Percentiles rank a stretch among this genome's conserved stretches.
These are phyloP conservation scores for Pisolithus albus DNA, from an alignment of 768 basidiomycete species.

Conservation along the genomic window DNA sequence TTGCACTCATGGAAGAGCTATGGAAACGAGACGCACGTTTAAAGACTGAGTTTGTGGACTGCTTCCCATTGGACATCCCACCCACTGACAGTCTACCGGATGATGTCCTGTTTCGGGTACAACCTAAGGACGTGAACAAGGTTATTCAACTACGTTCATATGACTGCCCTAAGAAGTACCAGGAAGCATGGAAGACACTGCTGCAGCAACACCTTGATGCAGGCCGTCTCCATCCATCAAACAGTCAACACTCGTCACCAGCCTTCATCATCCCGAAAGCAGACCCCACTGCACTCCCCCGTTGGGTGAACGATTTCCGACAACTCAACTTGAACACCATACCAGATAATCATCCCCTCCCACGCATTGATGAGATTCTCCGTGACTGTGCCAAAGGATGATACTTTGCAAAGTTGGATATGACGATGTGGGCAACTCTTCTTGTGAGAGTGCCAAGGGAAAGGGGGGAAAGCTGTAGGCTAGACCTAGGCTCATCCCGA, in stretches of 20 bases:
- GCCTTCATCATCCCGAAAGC: constrained; percentile 24
- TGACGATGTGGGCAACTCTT: too few species aligned
- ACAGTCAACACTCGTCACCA: constrained; percentile 19
- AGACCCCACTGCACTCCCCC: constrained; percentile 4
- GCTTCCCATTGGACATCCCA: constrained; percentile 4
- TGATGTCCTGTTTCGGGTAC: constrained; percentile 10
- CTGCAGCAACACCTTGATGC: constrained; percentile 28
- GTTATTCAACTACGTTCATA: constrained; percentile 11
- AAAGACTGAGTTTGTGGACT: too few species aligned
- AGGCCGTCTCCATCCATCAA: constrained; percentile 22
- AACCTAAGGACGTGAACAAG: constrained; percentile 9
- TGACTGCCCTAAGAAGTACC: constrained; percentile 17
- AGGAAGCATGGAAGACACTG: constrained; percentile 22
- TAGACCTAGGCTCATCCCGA: too few species aligned
- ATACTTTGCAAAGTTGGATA: constrained; percentile 32
- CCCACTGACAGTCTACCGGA: constrained; percentile 11
- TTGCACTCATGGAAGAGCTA: background rate
- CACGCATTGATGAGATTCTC: constrained; percentile 14
- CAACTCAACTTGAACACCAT: constrained; percentile 17
- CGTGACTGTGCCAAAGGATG: constrained; percentile 6
- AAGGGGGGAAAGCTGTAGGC: too few species aligned
- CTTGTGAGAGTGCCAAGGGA: too few species aligned
- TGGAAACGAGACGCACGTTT: background rate
- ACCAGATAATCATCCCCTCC: constrained; percentile 15
- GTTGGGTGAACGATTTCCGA: constrained; percentile 16